Evolutionary conservation across 108 stramenopile species (phyloP).

Genomic region (Bacterosira constricta): DNA sequence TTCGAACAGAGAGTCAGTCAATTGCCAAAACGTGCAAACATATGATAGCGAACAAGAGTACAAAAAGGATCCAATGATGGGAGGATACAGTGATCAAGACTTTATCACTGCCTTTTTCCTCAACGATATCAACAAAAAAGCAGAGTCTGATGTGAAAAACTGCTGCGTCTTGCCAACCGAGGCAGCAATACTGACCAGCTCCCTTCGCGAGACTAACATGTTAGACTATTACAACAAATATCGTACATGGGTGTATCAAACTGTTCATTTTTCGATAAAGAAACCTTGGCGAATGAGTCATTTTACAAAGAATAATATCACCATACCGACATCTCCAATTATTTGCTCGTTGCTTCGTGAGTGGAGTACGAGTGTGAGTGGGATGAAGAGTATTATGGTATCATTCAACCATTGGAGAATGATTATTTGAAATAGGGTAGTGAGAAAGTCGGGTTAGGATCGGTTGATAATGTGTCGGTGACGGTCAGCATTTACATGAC

Average conservation of each 20-base stretch:
- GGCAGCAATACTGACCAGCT: conserved; percentile 14
- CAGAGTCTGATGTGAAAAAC: background rate
- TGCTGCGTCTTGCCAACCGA: conserved; percentile 22
- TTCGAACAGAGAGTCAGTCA: conserved; percentile 13
- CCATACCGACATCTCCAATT: background rate
- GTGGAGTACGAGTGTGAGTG: conserved; percentile 16
- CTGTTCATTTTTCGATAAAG: conserved; percentile 17
- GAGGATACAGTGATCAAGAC: conserved; percentile 22
- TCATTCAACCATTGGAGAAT: conserved; percentile 6
- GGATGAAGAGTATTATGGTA: conserved; percentile 22
- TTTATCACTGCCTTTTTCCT: conserved; percentile 27
- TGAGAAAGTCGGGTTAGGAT: too few species aligned
- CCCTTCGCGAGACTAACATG: background rate
- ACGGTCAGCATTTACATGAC: too few species aligned
- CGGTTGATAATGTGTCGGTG: too few species aligned
- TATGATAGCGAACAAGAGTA: background rate
- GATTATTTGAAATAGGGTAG: too few species aligned
- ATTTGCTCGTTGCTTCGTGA: conserved; percentile 15
- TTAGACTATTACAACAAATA: conserved; percentile 14
- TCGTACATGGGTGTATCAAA: conserved; percentile 8
- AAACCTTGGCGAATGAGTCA: conserved; percentile 17
- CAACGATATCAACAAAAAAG: background rate
- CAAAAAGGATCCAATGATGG: conserved; percentile 8
- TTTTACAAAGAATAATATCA: too few species aligned
- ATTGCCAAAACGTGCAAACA: conserved; percentile 2